Evolutionary conservation across 306 rosid genomes (phyloP), one percentile per base, ranked within the genome.

Genomic region (Astragalus membranaceus): DNA sequence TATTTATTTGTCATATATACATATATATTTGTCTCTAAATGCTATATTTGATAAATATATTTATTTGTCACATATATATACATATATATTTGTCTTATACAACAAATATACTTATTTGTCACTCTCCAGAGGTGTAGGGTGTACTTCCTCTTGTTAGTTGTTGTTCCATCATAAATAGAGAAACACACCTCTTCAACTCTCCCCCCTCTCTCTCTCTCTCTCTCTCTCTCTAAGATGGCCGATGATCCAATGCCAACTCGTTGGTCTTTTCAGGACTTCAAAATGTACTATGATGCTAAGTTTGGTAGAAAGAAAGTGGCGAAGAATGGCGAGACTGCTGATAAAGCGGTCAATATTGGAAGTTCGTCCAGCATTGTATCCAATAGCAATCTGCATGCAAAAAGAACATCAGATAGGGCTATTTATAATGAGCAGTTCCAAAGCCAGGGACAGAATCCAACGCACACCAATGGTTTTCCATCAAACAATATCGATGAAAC

Each of bases 231-330:
- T 49, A 50, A 14, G 7, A 90, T 91, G 97, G 87, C 87, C 63
- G 86, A 91, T 20, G 83, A 94, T 26, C 89, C 98, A 59, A 70
- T 86, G 69, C 70, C 84, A 15, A 91, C 91, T 75, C 95, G 98
- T 76, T 94, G 98, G 98, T 83, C 95, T 51, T 94, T 94, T 79
- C 82, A 94, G 96, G 98, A 94, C 73, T 94, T 94, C 75, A 86
- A 91, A 87, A 73, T 73, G 80, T 80, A 81, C 81, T 94, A 94
- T 80, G 97, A 94, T 81, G 85, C 80, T 49, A 88, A 79, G 90
- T 91, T 94, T 81, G 98, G 98, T 74, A 85, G 98, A 85, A 94
- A 87, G 92, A 90, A 42, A 80, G 42, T 51, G 42, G 33, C 54
- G 72, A 87, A 84, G 74, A 87, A 83, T 42, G 89, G 91, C 3